These are phyloP conservation scores for Aspergillus ustus DNA, from an alignment of 2,329 filamentous ascomycete species.

Conservation along the genomic window DNA sequence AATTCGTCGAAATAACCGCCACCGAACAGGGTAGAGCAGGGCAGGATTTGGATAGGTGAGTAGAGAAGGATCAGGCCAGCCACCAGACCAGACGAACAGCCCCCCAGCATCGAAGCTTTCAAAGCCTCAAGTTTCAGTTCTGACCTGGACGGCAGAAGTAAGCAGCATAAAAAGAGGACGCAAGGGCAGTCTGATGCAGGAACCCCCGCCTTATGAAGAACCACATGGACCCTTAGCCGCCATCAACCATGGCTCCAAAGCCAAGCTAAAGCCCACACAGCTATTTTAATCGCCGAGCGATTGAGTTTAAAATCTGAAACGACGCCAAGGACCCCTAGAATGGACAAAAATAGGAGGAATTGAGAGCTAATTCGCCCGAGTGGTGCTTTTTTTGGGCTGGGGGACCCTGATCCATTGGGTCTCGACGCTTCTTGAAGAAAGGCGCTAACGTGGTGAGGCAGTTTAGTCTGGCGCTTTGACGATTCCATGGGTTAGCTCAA, in stretches of 20 bases:
- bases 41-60: background rate
- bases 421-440: background rate
- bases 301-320: constrained; percentile 18
- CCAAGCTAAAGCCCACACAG: background rate
- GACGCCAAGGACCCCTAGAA: constrained; percentile 11
- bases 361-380: background rate
- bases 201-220: constrained; percentile 10
- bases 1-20: background rate
- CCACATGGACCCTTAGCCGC: background rate
- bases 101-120: background rate
- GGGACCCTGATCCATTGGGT: constrained; percentile 13
- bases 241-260: background rate
- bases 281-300: constrained; percentile 20
- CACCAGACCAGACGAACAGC: background rate
- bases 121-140: background rate
- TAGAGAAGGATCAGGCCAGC: background rate
- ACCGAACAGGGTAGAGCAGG: background rate
- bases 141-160: background rate
- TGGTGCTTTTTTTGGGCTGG: constrained; percentile 10
- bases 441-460: background rate
- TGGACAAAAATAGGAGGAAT: constrained; percentile 8
- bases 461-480: background rate
- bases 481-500: background rate
- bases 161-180: background rate
- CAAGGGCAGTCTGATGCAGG: background rate